Percentiles rank a stretch among this genome's conserved stretches.
phyloP scores from a whole-genome alignment of 805 yeast species.

The Lipomyces spencermartinsiae region DNA sequence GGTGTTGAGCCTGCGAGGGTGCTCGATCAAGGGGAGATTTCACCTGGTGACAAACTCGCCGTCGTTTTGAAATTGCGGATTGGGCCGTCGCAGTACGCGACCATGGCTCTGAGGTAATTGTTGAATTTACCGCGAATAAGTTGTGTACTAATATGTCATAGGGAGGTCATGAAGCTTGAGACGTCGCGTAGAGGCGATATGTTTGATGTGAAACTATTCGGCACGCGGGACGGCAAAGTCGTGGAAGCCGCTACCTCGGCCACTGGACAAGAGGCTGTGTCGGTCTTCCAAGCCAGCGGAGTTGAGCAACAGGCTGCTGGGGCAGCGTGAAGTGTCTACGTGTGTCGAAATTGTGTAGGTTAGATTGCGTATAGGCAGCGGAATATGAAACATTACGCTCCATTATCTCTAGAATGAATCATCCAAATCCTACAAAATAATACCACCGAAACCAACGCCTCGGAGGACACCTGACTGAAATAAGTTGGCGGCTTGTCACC shows the following conservation, averaged over 20 bases:
- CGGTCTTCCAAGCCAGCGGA: not conserved
- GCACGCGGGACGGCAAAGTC: conserved; percentile 19
- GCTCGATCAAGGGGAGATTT: conserved; percentile 11
- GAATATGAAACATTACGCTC: no score
- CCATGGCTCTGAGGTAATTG: conserved; percentile 94
- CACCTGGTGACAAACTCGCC: conserved; percentile 61
- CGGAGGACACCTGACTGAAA: no score
- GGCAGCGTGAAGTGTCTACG: no score
- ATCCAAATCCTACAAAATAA: no score
- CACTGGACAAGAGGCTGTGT: not conserved
- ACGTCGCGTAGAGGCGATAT: conserved; percentile 39
- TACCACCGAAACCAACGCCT: no score
- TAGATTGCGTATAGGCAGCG: no score
- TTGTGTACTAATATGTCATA: not conserved
- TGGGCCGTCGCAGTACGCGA: conserved; percentile 90
- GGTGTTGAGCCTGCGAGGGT: conserved; percentile 20
- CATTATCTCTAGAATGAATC: no score
- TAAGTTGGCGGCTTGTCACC: no score
- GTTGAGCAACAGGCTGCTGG: not conserved
- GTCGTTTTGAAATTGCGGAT: conserved; percentile 77
- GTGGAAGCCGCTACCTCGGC: not conserved
- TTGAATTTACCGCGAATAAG: not conserved
- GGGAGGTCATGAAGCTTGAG: conserved; percentile 37
- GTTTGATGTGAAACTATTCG: conserved; percentile 30
- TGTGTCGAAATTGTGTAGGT: no score